Base-by-base conservation (phyloP, 805 yeast species). In the Metschnikowia reukaufii region DNA sequence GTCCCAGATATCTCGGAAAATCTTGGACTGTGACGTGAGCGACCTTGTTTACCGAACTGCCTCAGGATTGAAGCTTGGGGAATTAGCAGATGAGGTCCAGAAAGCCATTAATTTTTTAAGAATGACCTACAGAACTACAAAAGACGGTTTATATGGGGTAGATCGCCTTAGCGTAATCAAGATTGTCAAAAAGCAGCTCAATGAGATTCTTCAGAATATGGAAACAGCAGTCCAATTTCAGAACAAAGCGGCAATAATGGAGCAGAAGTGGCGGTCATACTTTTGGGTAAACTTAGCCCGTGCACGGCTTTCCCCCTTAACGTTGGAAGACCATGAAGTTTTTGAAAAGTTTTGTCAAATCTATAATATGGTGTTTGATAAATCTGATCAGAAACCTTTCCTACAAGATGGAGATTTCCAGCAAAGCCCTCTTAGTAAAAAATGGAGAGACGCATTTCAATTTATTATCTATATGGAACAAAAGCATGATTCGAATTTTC, bases 211-310 rank as follows among this genome's bases (percentile, higher is more conserved):
- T 25, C 38, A 41, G 7, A 23, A 25, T 10, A 23, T 34, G 33
- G 38, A 25, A 6, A 19, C 17, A 6, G 44, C 44, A 6, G 32
- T 23, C 19, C 31, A 41, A 6, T 33, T 27, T 13, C 31, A 34
- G 7, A 34, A 41, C 12, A 16, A 8, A 2, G 45, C 45, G 1
- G 45, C 39, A 3, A 19, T 42, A 2, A 32, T 42, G 39, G 45
- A 42, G 29, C 45, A 42, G 19, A 42, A 42, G 12, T 42, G 39
- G 45, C 39, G 39, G 5, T 21, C 39, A 12, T 42, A 42, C 5
- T 42, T 42, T 12, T 15, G 34, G n/a, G 39, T 42, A 16, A 42
- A 20, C n/a, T 8, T 42, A 17, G 45, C 45, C 6, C 33, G 30
- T 4, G 45, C 34, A 15, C 17, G 45, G 13, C 18, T 42, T 10